These are phyloP conservation scores for Mycena floridula DNA, from an alignment of 768 basidiomycete species.

Conservation along the genomic window DNA sequence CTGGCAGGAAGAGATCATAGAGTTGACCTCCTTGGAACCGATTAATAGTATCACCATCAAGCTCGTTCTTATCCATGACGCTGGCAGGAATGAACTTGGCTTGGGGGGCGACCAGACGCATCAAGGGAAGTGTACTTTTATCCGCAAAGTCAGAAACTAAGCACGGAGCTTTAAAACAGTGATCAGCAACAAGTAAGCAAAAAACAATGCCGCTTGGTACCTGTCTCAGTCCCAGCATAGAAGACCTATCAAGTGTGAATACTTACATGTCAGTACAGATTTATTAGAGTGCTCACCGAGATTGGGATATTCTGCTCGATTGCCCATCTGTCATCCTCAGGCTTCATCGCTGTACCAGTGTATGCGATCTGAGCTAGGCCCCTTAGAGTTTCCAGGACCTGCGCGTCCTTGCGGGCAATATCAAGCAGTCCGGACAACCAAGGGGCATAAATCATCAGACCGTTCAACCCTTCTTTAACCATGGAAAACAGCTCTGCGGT, in stretches of 20 bases:
- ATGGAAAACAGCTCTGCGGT: neutral
- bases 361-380: slow-evolving; percentile 12
- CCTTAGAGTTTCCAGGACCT: slow-evolving; percentile 9
- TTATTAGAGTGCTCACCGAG: slow-evolving; percentile 5
- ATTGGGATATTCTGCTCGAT: slow-evolving; percentile 11
- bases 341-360: slow-evolving; percentile 12
- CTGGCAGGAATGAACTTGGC: neutral
- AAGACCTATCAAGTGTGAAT: too few species aligned
- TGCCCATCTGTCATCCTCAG: slow-evolving; percentile 13
- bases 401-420: slow-evolving; percentile 6
- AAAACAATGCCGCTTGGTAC: neutral
- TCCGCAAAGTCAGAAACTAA: neutral
- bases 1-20: neutral
- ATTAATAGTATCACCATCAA: neutral
- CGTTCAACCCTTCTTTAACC: neutral
- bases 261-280: too few species aligned
- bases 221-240: neutral
- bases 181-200: neutral
- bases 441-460: slow-evolving; percentile 10
- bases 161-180: neutral
- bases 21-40: neutral
- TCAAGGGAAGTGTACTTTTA: neutral
- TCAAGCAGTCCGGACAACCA: slow-evolving; percentile 12
- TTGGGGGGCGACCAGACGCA: neutral
- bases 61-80: neutral